Percentiles rank a stretch among this genome's conserved stretches.
Evolutionary conservation across 225 moss, liverwort and hornwort species (phyloP).

Genomic region (Bryum argenteum): DNA sequence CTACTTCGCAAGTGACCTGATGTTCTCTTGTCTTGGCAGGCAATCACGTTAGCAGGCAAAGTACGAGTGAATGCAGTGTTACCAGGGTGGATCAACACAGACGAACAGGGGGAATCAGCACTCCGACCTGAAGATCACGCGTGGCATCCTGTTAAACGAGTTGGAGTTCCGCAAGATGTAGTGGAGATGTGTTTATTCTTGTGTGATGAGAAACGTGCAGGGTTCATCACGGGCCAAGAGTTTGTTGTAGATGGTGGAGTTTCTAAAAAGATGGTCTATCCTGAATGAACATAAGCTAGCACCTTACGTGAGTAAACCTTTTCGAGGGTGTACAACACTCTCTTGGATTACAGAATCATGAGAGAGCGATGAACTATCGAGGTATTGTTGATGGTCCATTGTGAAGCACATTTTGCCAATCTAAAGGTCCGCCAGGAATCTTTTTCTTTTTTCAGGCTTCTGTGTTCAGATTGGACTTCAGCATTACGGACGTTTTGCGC

Average conservation of each 20-base stretch:
- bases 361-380: slow-evolving; percentile 1
- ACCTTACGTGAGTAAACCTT: too few species aligned
- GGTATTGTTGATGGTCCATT: neutral
- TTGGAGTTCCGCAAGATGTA: slow-evolving; percentile 58
- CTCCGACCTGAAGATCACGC: slow-evolving; percentile 50
- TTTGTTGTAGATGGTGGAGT: slow-evolving; percentile 71
- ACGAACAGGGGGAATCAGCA: slow-evolving; percentile 36
- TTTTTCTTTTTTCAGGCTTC: neutral
- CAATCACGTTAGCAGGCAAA: slow-evolving; percentile 58
- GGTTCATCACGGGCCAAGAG: slow-evolving; percentile 68
- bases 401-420: neutral
- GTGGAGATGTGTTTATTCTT: slow-evolving; percentile 64
- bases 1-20: neutral
- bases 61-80: slow-evolving; percentile 66
- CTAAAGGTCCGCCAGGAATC: slow-evolving; percentile 3
- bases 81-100: slow-evolving; percentile 66
- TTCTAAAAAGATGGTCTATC: slow-evolving; percentile 67
- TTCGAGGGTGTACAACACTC: neutral
- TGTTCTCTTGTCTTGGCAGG: slow-evolving; percentile 41
- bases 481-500: neutral
- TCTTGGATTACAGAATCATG: slow-evolving; percentile 25
- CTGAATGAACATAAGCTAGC: slow-evolving; percentile 30
- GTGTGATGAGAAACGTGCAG: slow-evolving; percentile 58
- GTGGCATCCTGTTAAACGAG: slow-evolving; percentile 61
- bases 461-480: neutral